Evolutionary conservation across 176 grass and related monocot species (phyloP), one percentile per base, ranked within the genome.

Genomic region (Oryza punctata): DNA sequence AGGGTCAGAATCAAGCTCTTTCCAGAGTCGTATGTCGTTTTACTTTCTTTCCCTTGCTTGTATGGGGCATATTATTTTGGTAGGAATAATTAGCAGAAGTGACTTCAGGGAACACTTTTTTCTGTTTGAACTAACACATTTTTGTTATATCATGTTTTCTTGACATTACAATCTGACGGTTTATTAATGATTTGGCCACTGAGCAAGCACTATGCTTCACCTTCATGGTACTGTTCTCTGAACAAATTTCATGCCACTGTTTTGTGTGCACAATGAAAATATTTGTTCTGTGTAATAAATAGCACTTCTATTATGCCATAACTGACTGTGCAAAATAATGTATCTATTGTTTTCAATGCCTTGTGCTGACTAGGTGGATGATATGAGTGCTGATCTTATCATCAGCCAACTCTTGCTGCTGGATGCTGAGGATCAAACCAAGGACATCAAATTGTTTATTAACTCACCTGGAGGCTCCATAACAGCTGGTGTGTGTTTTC

Each of bases 371-470:
- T 78, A 98, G 95, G 92, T 98, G 82, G 95, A 98, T 79, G 83
- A 90, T 77, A 79, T 84, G 69, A 90, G 85, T 67, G 96, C 92
- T 52, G 96, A 98, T 90, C 82, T 95, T 72, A 79, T 98, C 83
- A 92, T 95, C 37, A 95, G 89, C 73, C 96, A 98, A 75, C 82
- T 98, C 41, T 77, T 98, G 84, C 82, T 95, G 60, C 84, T 98
- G 68, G 96, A 98, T 90, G 96, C 96, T 13, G 81, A 93, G 69
- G 89, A 98, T 82, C 82, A 92, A 33, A 83, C 87, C 40, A 98
- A 93, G 80, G 96, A 98, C 30, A 98, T 98, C 63, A 98, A 90
- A 35, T 87, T 98, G 82, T 98, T 98, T 85, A 95, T 98, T 78
- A 98, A 95, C 75, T 95, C 96, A 50, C 96, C 96, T 49, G 96